These are phyloP conservation scores for Crithidia fasciculata DNA, from an alignment of 208 protist species.

Conservation along the genomic window DNA sequence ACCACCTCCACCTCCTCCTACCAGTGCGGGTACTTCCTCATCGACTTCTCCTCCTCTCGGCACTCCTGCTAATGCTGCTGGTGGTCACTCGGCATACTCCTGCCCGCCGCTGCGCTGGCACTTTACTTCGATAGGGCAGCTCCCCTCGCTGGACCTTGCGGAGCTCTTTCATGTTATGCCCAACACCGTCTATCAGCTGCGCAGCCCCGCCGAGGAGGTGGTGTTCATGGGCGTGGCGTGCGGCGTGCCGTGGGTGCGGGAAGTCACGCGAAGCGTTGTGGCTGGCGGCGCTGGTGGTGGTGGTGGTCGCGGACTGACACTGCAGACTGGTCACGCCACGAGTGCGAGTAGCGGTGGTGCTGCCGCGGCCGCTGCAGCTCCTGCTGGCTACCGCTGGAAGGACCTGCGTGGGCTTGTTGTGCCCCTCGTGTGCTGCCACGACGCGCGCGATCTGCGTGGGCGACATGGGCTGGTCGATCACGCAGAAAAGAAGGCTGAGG, in stretches of 20 bases:
- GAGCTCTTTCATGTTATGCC: constrained; percentile 21
- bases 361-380: background rate
- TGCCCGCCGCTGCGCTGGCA: constrained; percentile 30
- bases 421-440: constrained; percentile 40
- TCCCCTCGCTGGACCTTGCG: constrained; percentile 10
- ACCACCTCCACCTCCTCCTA: background rate
- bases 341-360: background rate
- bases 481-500: background rate
- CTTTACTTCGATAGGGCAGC: background rate
- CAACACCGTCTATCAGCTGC: constrained; percentile 16
- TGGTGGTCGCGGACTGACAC: background rate
- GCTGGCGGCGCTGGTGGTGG: background rate
- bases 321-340: too few species aligned
- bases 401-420: constrained; percentile 8
- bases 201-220: constrained; percentile 18
- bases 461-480: constrained; percentile 23
- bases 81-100: background rate
- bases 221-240: constrained; percentile 59
- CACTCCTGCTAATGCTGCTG: background rate
- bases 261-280: background rate
- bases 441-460: constrained; percentile 20
- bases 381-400: constrained; percentile 30
- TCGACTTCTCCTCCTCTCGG: background rate
- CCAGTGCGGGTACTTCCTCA: background rate
- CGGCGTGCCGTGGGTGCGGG: constrained; percentile 57